Evolutionary conservation across 2,329 filamentous ascomycete species (phyloP).

Genomic region (Lachnellula subtilissima): DNA sequence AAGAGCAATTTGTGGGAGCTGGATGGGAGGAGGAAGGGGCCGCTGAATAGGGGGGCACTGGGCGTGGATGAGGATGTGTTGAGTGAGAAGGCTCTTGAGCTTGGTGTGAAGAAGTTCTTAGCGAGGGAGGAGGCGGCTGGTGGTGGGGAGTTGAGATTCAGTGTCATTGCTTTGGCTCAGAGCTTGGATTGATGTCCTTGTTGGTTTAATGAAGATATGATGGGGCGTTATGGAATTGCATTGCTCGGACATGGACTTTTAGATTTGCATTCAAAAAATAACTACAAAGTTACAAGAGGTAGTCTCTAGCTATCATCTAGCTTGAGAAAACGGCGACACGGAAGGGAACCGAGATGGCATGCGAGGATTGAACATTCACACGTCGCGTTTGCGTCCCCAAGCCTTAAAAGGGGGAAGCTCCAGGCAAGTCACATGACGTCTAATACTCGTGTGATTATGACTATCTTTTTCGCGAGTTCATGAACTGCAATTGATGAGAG

Average conservation of each 20-base stretch:
- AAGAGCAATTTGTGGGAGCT: slow-evolving; percentile 62
- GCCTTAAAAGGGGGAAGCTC: too few species aligned
- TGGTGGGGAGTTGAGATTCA: slow-evolving; percentile 28
- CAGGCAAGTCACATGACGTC: too few species aligned
- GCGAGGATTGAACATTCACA: too few species aligned
- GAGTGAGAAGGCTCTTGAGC: slow-evolving; percentile 66
- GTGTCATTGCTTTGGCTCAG: slow-evolving; percentile 25
- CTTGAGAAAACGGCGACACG: too few species aligned
- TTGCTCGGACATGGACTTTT: background rate
- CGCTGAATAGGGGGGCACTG: slow-evolving; percentile 53
- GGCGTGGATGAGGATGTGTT: slow-evolving; percentile 62
- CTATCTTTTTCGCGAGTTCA: too few species aligned
- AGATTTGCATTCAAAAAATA: too few species aligned
- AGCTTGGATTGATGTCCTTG: slow-evolving; percentile 6
- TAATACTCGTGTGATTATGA: too few species aligned
- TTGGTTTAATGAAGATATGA: background rate
- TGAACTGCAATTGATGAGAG: too few species aligned
- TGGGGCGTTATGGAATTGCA: background rate
- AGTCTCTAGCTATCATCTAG: too few species aligned
- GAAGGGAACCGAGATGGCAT: too few species aligned
- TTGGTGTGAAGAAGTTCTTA: slow-evolving; percentile 49
- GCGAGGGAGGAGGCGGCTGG: slow-evolving; percentile 18
- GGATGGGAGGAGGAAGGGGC: slow-evolving; percentile 64
- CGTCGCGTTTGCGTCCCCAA: too few species aligned
- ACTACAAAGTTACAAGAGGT: too few species aligned